phyloP scores from a whole-genome alignment of 495 filamentous ascomycete species.

The Copromyces sp. region DNA sequence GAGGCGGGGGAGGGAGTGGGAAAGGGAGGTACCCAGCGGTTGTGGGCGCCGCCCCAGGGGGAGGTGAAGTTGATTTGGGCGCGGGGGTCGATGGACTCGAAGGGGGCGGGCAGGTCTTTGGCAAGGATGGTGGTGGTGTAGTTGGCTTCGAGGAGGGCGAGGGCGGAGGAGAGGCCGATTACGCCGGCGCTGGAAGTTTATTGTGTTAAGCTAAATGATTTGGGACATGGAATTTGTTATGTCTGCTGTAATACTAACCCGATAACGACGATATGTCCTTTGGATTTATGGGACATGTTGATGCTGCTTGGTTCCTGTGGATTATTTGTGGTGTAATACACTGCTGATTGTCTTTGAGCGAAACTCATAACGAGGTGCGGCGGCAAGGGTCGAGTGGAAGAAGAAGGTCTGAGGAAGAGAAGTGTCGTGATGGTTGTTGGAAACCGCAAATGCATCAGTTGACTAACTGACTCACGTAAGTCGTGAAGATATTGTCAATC shows the following conservation, averaged over 20 bases:
- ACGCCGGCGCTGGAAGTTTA: slow-evolving; percentile 42
- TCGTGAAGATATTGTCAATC: not conserved
- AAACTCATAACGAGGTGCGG: not conserved
- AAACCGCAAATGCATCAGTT: not conserved
- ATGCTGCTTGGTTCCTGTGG: not conserved
- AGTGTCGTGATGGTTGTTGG: not conserved
- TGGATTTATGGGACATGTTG: not conserved
- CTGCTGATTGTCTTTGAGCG: not conserved
- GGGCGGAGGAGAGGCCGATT: slow-evolving; percentile 45
- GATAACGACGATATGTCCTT: slow-evolving; percentile 5
- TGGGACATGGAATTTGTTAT: not conserved
- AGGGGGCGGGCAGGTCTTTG: slow-evolving; percentile 43
- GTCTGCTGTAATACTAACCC: not conserved
- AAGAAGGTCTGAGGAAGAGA: not conserved
- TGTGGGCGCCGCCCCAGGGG: slow-evolving; percentile 56
- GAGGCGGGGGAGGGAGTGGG: not conserved
- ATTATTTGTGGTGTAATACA: not conserved
- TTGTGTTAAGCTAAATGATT: not conserved
- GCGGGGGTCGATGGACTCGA: slow-evolving; percentile 28
- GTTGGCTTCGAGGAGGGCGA: slow-evolving; percentile 37
- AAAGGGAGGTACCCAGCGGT: slow-evolving; percentile 43
- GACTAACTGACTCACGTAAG: not conserved
- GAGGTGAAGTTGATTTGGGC: slow-evolving; percentile 52
- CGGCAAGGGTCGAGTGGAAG: not conserved
- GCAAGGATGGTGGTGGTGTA: slow-evolving; percentile 44